Conservation (phyloP, 129 eudicot species). For the Deinandra increscens region DNA sequence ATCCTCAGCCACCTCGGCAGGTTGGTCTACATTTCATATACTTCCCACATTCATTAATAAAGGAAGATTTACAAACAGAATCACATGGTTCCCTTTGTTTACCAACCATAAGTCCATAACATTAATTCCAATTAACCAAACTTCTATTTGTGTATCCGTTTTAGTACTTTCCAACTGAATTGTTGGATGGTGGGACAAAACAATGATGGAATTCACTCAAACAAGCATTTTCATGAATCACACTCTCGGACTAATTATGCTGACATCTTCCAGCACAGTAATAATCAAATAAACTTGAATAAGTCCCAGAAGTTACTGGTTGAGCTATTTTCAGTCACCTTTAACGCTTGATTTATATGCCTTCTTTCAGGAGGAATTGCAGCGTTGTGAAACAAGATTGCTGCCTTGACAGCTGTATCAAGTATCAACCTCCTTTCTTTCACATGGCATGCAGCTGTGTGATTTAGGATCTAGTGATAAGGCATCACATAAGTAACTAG, state of each 20-base stretch:
- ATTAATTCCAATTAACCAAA: slow-evolving; percentile 63
- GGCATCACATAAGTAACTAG: slow-evolving; percentile 86
- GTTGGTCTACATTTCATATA: slow-evolving; percentile 87
- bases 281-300: slow-evolving; percentile 75
- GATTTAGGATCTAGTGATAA: slow-evolving; percentile 71
- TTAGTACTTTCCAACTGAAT: slow-evolving; percentile 60
- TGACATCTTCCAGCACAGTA: slow-evolving; percentile 91
- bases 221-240: slow-evolving; percentile 97
- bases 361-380: slow-evolving; percentile 72
- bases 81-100: slow-evolving; percentile 99
- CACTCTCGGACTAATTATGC: slow-evolving; percentile 90
- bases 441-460: slow-evolving; percentile 67
- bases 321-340: slow-evolving; percentile 79
- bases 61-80: slow-evolving; percentile 67
- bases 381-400: slow-evolving; percentile 77
- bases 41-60: slow-evolving; percentile 86
- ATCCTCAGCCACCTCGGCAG: slow-evolving; percentile 96
- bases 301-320: slow-evolving; percentile 80
- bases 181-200: slow-evolving; percentile 69
- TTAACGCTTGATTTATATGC: slow-evolving; percentile 49
- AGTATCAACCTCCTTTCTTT: no score
- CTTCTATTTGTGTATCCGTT: slow-evolving; percentile 48
- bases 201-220: slow-evolving; percentile 90
- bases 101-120: slow-evolving; percentile 70
- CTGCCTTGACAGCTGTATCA: slow-evolving; percentile 93